These are phyloP conservation scores for Cytospora mali DNA, from an alignment of 2,329 filamentous ascomycete species.

Conservation along the genomic window DNA sequence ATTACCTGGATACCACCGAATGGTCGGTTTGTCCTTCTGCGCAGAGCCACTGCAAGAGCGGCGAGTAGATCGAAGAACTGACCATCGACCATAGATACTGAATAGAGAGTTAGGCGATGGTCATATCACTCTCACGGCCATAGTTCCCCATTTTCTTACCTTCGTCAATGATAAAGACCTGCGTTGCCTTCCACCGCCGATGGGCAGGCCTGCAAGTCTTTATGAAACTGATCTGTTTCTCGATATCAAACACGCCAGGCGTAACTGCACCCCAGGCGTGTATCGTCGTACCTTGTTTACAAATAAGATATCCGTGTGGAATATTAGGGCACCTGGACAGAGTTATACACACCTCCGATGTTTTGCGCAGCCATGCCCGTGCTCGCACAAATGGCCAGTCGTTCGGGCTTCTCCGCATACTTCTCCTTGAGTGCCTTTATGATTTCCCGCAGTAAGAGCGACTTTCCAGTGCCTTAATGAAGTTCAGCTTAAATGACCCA, in stretches of 20 bases:
- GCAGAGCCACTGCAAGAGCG: conserved; percentile 63
- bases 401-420: conserved; percentile 62
- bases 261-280: conserved; percentile 77
- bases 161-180: conserved; percentile 72
- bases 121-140: neutral
- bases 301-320: neutral
- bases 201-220: conserved; percentile 69
- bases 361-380: conserved; percentile 77
- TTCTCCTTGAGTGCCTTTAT: conserved; percentile 67
- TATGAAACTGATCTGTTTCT: conserved; percentile 72
- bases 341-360: conserved; percentile 56
- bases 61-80: conserved; percentile 78
- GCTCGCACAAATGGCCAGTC: conserved; percentile 73
- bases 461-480: conserved; percentile 69
- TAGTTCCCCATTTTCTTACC: neutral
- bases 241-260: conserved; percentile 69
- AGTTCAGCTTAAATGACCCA: neutral
- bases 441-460: conserved; percentile 71
- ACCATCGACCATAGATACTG: conserved; percentile 76
- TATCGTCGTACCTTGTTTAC: conserved; percentile 55
- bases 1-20: conserved; percentile 67
- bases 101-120: neutral
- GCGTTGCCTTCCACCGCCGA: conserved; percentile 70
- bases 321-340: too few relatives aligned
- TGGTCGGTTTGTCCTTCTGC: conserved; percentile 67